Base-by-base conservation (phyloP, 495 filamentous ascomycete genomes). In the Aspergillus leporis region DNA sequence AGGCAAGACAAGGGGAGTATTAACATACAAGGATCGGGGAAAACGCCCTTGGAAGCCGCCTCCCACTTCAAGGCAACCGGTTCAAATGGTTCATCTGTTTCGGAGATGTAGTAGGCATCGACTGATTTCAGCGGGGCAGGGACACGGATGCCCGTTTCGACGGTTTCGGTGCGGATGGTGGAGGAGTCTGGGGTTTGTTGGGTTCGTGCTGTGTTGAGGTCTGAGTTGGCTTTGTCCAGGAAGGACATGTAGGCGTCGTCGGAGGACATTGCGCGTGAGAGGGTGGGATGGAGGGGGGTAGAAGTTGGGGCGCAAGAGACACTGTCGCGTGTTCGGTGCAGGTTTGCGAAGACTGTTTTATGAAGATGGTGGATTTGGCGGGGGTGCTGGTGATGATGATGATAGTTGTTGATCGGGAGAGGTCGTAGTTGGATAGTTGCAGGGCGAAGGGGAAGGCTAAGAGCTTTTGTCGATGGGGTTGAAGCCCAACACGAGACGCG, bases 81-180 rank as follows among this genome's bases (percentile, higher is more conserved):
- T 68, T 87, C 86, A 70, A 93, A 96, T 36, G 88, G 88, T 75
- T 93, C 90, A 72, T 96, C 92, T 6, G 89, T 82, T 58, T 96
- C 92, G 54, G 87, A 92, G 4, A 83, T 70, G 70, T 93, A 95
- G 65, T 85, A 88, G 48, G 74, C 79, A 55, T 89, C 83, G 30
- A 85, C 75, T 4, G 77, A 73, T 61, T 77, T 68, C 58, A 95
- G 73, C 19, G 74, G 71, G 19, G 70, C 65, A 0, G 91, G 91
- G 47, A 93, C 75, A 14, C 66, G 62, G 50, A 71, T 65, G 49
- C 66, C 63, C 21, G 62, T 62, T 57, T 87, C 76, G 5, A 82
- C 77, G 23, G 84, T 74, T 64, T 85, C 71, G 34, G 82, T 81
- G 48, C 74, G 72, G 38, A 80, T 70, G 25, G 70, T 64, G 60